Evolutionary conservation across 2,329 filamentous ascomycete genomes (phyloP).

Genomic region (Phialophora verrucosa): DNA sequence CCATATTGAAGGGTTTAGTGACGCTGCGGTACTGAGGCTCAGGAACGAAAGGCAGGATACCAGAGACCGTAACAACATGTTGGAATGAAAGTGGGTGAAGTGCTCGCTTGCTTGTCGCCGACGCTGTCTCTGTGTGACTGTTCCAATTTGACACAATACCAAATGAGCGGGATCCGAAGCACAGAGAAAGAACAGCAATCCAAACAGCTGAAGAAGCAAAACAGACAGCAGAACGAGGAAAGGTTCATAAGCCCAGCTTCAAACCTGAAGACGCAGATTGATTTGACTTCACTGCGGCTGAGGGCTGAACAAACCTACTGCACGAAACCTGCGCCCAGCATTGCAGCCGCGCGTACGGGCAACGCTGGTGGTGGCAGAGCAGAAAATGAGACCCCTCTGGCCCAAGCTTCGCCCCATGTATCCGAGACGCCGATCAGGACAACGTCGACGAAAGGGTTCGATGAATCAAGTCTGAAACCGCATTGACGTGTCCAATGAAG

Average conservation of each 20-base stretch:
- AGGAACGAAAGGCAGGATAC: slow-evolving; percentile 27
- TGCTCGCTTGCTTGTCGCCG: neutral
- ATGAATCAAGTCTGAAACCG: slow-evolving; percentile 21
- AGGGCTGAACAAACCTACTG: slow-evolving; percentile 10
- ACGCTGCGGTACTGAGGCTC: slow-evolving; percentile 25
- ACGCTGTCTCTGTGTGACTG: neutral
- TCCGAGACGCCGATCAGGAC: slow-evolving; percentile 4
- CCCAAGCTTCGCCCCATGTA: slow-evolving; percentile 11
- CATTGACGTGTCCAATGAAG: slow-evolving; percentile 12
- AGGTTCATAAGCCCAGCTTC: slow-evolving; percentile 12
- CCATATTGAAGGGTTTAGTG: slow-evolving; percentile 15
- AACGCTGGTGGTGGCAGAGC: slow-evolving; percentile 14
- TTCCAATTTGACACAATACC: neutral
- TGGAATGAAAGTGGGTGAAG: neutral
- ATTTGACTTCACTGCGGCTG: slow-evolving; percentile 10
- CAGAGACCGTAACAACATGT: slow-evolving; percentile 25
- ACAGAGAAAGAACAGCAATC: slow-evolving; percentile 1
- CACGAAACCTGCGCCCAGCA: slow-evolving; percentile 15
- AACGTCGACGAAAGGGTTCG: neutral
- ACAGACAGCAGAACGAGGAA: neutral
- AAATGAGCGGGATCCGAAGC: neutral
- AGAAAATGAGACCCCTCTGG: neutral
- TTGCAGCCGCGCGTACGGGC: slow-evolving; percentile 15
- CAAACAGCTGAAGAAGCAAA: neutral
- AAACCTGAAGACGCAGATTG: slow-evolving; percentile 5